Evolutionary conservation across 2,329 filamentous ascomycete genomes (phyloP), one percentile per base, ranked within the genome.

Genomic region (Cryphonectria japonica): DNA sequence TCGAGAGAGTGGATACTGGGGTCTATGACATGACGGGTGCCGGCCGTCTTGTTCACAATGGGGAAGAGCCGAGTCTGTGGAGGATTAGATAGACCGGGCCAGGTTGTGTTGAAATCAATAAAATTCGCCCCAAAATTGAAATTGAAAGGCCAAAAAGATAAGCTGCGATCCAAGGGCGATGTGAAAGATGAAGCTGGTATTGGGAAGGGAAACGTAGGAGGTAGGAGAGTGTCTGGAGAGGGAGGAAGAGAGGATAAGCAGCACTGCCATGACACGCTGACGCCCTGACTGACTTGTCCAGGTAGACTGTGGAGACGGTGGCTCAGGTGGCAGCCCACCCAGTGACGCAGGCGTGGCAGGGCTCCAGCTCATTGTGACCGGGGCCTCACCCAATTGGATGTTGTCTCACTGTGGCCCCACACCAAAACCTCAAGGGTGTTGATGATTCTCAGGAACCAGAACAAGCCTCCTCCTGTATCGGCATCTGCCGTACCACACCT

Each of bases 11-110:
- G 57, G 29, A 37, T 41, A 63, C 43, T 14, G 43, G 46, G 52
- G 32, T 68, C 64, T 61, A 67, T 39, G 37, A 64, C 46, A 65
- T 61, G 61, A 63, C 68, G 63, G 70, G 67, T 29, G 68, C 70
- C 59, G 67, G 68, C 70, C 64, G 67, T 67, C 46, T 57, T 54
- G 59, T 62, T 41, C 16, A 39, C 16, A 46, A 65, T 54, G 29
- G 54, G 67, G 67, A 6, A 26, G 32, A 9, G 67, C 54, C 70
- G 67, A 61, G 59, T 22, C 63, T 52, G 57, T 14, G 26, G 29
- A 41, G n/a, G 26, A 29, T 57, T 13, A 19, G 26, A n/a, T 66
- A 66, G 64, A 13, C 13, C 29, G 32, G 4, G 63, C 26, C 8
- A 26, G n/a, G 1, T 13, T 41, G 39, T 64, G 19, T 13, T 46